Base-by-base conservation (phyloP, 1,284 basidiomycete species). In the Ceratobasidium sp. region DNA sequence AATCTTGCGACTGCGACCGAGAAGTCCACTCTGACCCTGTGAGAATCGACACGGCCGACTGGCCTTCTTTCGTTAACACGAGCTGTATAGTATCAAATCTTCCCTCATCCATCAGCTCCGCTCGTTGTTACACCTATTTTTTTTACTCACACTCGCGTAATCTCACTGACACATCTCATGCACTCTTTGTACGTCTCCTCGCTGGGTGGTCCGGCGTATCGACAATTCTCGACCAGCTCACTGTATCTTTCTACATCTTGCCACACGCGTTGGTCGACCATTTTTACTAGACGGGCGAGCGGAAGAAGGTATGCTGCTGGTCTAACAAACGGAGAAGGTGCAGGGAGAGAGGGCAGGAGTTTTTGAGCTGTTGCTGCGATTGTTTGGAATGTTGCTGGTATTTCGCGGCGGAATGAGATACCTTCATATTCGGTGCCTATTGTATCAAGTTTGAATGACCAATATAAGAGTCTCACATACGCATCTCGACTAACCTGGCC, bases 81-180 rank as follows among this genome's bases (percentile, higher is more conserved):
- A 57, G 41, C 43, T 57, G 50, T 30, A 69, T 58, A 41, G 65
- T 69, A 30, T 55, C 39, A 46, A 69, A 69, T 21, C 65, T 69
- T 43, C 8, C 9, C 23, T 12, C 16, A n/a, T 41, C 21, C 12
- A 48, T 41, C 8, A 26, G 39, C 28, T 18, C 43, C 16, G 53
- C 36, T 6, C 12, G 16, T 28, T 23, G 12, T n/a, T 16, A 39
- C 9, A 43, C 26, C 26, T 39, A 39, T 39, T 39, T 39, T 39
- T 39, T 23, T 9, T 28, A 67, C 73, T 58, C 39, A 74, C 73
- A 74, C 71, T 36, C 70, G 39, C 39, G 58, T 71, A 45, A 74
- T 71, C 70, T 71, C 69, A 6, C 70, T 70, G 76, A 79, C 73
- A 72, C 75, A 46, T 67, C 76, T 61, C 60, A 73, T 34, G 71